Conservation (phyloP, 116 monocot genomes). For the Posidonia oceanica region DNA sequence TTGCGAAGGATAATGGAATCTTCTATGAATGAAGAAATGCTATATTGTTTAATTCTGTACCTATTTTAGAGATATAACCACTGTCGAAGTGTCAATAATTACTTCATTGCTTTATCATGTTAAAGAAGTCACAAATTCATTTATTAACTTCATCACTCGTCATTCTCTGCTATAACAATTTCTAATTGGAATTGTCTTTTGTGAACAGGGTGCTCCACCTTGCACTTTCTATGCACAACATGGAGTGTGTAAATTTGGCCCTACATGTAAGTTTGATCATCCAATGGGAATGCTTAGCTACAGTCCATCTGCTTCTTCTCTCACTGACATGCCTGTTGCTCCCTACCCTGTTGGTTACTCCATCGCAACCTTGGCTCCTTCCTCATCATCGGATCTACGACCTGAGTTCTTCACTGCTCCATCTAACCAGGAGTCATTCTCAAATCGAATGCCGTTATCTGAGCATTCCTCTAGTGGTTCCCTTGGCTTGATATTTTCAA, state of each 20-base stretch:
- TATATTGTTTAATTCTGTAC: no score
- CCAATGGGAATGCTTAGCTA: conserved; percentile 48
- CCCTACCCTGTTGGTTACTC: conserved; percentile 40
- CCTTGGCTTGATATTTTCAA: conserved; percentile 24
- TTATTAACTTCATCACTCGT: neutral
- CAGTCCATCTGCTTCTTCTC: conserved; percentile 53
- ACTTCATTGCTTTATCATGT: neutral
- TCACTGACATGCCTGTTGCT: conserved; percentile 48
- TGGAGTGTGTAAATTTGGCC: conserved; percentile 63
- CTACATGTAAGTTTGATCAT: conserved; percentile 86
- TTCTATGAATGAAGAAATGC: no score
- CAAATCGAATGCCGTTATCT: conserved; percentile 17
- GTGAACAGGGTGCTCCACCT: conserved; percentile 49
- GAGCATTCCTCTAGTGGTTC: conserved; percentile 27
- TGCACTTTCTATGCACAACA: conserved; percentile 65
- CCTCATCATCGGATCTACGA: conserved; percentile 36
- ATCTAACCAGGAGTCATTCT: conserved; percentile 18
- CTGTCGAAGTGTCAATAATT: no score
- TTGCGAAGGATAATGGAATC: no score
- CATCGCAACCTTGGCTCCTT: conserved; percentile 31
- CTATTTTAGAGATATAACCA: no score
- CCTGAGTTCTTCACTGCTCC: conserved; percentile 15
- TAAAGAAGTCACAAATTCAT: no score
- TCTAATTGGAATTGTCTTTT: conserved; percentile 3
- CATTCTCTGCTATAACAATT: neutral